These are phyloP conservation scores for Sicyos baderoa DNA, from an alignment of 306 rosid genomes.

Conservation along the genomic window DNA sequence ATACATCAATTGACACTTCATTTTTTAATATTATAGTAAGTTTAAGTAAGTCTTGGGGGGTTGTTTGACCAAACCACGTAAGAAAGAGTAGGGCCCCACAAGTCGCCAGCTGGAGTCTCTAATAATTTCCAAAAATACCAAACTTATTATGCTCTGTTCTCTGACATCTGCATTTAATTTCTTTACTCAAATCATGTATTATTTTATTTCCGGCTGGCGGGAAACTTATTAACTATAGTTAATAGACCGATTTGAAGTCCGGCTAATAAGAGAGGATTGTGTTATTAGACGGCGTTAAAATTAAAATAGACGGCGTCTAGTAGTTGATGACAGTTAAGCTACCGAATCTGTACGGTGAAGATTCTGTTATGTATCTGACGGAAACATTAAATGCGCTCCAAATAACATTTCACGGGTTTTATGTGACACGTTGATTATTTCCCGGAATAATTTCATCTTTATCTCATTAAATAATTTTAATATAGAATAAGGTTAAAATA, in stretches of 20 bases:
- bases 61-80: too few relatives aligned
- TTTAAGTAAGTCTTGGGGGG: too few relatives aligned
- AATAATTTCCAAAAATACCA: constrained; percentile 3
- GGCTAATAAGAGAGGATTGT: neutral
- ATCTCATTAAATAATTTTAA: too few relatives aligned
- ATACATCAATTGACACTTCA: too few relatives aligned
- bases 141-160: neutral
- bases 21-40: too few relatives aligned
- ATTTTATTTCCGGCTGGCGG: constrained; percentile 16
- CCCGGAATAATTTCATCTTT: too few relatives aligned
- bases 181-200: neutral
- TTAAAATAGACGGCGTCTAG: neutral
- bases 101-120: too few relatives aligned
- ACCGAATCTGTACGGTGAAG: neutral
- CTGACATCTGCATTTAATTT: neutral
- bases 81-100: too few relatives aligned
- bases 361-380: neutral
- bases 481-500: too few relatives aligned
- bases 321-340: constrained; percentile 22
- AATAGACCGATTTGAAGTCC: neutral
- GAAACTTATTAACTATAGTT: constrained; percentile 21
- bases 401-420: constrained; percentile 11
- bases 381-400: neutral
- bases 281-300: neutral
- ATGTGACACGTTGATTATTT: neutral